These are phyloP conservation scores for Tylopilus sp. DNA, from an alignment of 1,284 basidiomycete species.

Conservation along the genomic window DNA sequence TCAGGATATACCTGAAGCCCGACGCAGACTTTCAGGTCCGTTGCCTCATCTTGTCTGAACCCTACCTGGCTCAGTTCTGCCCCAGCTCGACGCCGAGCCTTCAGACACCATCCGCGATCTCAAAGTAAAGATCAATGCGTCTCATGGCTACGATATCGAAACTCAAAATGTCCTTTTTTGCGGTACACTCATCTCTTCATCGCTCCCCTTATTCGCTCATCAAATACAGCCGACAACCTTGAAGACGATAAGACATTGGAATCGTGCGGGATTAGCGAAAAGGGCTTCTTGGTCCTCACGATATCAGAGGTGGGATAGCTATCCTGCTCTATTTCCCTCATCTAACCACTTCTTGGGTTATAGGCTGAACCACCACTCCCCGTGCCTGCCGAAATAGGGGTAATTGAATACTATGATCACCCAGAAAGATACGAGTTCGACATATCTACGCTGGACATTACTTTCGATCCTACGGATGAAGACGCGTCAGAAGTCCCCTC, in stretches of 20 bases:
- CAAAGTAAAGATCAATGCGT: slow-evolving; percentile 2
- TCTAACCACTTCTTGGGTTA: background rate
- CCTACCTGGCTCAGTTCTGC: background rate
- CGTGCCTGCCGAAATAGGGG: background rate
- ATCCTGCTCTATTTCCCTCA: no score
- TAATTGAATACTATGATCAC: background rate
- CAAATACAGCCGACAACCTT: background rate
- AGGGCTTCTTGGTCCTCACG: background rate
- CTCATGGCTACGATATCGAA: background rate
- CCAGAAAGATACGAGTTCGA: background rate
- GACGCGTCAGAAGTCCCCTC: no score
- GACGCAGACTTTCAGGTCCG: slow-evolving; percentile 2
- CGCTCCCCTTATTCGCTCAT: background rate
- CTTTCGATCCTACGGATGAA: no score
- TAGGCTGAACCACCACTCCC: background rate
- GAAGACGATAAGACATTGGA: slow-evolving; percentile 2
- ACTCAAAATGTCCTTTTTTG: slow-evolving; percentile 1
- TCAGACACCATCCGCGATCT: slow-evolving; percentile 7
- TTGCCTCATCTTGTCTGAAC: background rate
- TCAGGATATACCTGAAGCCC: slow-evolving; percentile 6
- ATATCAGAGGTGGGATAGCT: background rate
- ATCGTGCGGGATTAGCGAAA: slow-evolving; percentile 1
- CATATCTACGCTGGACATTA: background rate
- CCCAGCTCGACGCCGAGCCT: slow-evolving; percentile 4
- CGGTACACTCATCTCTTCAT: background rate